Evolutionary conservation across 805 yeast genomes (phyloP), one percentile per base, ranked within the genome.

Genomic region (Wickerhamomyces pijperi): DNA sequence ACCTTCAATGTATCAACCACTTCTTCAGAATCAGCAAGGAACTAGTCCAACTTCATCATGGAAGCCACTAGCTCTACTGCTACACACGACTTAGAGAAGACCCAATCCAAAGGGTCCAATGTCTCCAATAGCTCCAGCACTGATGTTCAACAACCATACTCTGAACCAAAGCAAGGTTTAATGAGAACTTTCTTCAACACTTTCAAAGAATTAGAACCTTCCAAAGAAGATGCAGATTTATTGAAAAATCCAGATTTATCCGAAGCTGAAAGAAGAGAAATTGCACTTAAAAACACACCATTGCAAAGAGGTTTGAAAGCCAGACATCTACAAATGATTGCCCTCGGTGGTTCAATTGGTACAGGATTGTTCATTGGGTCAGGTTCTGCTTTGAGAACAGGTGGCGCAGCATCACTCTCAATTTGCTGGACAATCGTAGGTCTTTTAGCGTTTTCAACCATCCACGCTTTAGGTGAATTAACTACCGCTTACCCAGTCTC

Each of bases 291-390:
- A 20, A 63, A 65, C 42, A 63, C 83, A 4, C 87, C 83, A 2
- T 62, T 81, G 43, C 62, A 72, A 36, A 67, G 73, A 46, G 63
- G 70, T 12, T 57, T 76, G 51, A 75, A 74, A 48, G 57, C 63
- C 35, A 70, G 82, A 61, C 83, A 77, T 49, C 54, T 78, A 49
- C 76, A 76, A 46, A 76, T 79, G 72, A 70, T 79, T 44, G 76
- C 84, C 28, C 73, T 79, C 35, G 83, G 83, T 31, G 78, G 82
- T 36, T 69, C 78, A 32, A 72, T 78, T 31, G 84, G 84, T 42
- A 76, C 83, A 0, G 84, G 86, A 51, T 59, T 78, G 41, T 76
- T 79, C 45, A 72, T 78, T 39, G 83, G 82, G 42, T 69, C 81
- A 3, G 84, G 83, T 39, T 58, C 68, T 34, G 74, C 82, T 1